Base-by-base conservation (phyloP, 2,329 filamentous ascomycete species). In the Elsinoe perseae region DNA sequence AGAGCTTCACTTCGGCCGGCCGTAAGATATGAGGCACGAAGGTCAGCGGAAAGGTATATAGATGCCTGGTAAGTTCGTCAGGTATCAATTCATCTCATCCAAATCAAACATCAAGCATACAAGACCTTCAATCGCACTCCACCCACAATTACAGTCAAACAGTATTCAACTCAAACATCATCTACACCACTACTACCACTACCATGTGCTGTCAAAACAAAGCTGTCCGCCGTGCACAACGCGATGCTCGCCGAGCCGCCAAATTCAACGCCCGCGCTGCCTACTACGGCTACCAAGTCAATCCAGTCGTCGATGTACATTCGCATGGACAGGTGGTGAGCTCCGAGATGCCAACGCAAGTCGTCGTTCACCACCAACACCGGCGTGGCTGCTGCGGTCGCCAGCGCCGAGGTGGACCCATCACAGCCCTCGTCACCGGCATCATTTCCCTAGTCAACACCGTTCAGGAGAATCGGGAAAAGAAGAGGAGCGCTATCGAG, bases 181-280 rank as follows among this genome's bases (percentile, higher is more conserved):
- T 50, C 44, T 8, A n/a, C 27, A 52, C 18, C 28, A 36, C n/a
- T 18, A 21, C 16, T 23, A 28, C 25, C 48, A 38, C 25, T 18
- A 52, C n/a, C 28, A 52, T 52, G 48, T 52, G 48, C 48, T 38
- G 48, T 20, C 27, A 38, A 14, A 32, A 52, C 30, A 36, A 25
- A 52, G 48, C 48, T 9, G 48, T 20, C 9, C 48, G 48, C 48
- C 48, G 30, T 14, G 28, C 30, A 9, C 25, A 52, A 30, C 30
- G 48, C 10, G 44, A 21, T 50, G 44, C 44, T 8, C 23, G 44
- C 4, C 44, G 44, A 12, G 44, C 21, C 10, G 44, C 25, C 25
- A 50, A 32, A 10, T 50, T 30, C 25, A 32, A 50, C 21, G 27
- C 25, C 21, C 44, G 44, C 44, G 48, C 48, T 21, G 48, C 48